Percentiles rank a stretch among this genome's conserved stretches.
phyloP scores from a whole-genome alignment of 257 asterid genomes.

The Solanum corneliomulleri region DNA sequence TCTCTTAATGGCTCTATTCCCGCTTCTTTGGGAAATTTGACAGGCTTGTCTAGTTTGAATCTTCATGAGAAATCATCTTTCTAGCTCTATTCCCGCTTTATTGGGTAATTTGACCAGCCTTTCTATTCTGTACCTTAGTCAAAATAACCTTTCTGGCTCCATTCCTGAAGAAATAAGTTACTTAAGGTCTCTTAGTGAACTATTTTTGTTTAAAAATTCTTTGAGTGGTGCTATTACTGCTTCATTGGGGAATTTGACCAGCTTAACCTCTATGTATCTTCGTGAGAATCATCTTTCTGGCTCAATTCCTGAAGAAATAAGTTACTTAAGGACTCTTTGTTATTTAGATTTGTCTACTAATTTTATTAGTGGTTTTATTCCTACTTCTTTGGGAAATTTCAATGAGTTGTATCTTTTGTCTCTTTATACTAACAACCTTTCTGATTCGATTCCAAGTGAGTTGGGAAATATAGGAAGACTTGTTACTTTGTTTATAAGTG shows the following conservation, averaged over 20 bases:
- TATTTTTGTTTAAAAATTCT: too few species aligned
- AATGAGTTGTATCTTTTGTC: neutral
- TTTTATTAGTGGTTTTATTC: neutral
- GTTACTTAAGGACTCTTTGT: neutral
- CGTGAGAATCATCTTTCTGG: neutral
- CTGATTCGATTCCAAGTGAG: neutral
- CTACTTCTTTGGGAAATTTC: neutral
- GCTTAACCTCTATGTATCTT: neutral
- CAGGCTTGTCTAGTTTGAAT: neutral
- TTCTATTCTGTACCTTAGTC: accelerated
- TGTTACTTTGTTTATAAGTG: neutral
- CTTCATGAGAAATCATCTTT: neutral
- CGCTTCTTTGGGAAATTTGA: neutral
- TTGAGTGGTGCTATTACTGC: neutral
- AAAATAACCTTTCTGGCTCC: neutral
- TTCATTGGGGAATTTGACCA: neutral
- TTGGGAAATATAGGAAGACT: neutral
- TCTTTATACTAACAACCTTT: neutral
- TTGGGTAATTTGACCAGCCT: neutral
- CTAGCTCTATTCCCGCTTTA: neutral
- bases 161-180: neutral
- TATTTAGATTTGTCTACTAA: too few species aligned
- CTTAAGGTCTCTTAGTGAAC: neutral
- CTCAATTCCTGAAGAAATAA: neutral
- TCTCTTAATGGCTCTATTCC: neutral